Evolutionary conservation across 345 rosid species (phyloP).

Genomic region (Brassica incana): DNA sequence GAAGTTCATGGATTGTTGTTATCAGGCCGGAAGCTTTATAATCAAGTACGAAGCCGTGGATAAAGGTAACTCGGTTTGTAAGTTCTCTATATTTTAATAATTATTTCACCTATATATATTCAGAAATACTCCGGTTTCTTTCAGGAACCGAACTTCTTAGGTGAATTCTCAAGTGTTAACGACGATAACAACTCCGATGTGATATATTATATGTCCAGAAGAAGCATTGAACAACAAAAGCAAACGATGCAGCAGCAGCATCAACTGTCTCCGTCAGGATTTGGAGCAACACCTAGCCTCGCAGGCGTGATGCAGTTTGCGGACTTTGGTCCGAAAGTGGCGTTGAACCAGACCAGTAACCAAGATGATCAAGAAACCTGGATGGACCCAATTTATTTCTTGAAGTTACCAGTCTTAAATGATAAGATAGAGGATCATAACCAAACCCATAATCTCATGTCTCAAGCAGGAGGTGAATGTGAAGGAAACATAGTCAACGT

Average conservation of each 20-base stretch:
- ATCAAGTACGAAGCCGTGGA: too few species aligned
- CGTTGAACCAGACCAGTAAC: conserved; percentile 59
- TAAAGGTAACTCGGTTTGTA: too few species aligned
- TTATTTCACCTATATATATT: too few species aligned
- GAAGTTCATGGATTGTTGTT: too few species aligned
- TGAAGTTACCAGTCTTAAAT: conserved; percentile 82
- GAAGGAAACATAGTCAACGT: conserved; percentile 37
- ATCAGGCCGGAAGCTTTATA: too few species aligned
- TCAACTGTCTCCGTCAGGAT: conserved; percentile 49
- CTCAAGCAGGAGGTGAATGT: conserved; percentile 40
- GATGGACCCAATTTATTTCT: conserved; percentile 79
- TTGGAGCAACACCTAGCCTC: conserved; percentile 54
- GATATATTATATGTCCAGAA: conserved; percentile 64
- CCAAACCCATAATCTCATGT: conserved; percentile 32
- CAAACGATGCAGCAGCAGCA: conserved; percentile 41
- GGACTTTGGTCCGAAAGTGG: conserved; percentile 77
- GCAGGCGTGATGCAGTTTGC: conserved; percentile 92
- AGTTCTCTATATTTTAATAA: too few species aligned
- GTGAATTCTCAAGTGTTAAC: conserved; percentile 53
- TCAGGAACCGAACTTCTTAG: conserved; percentile 32
- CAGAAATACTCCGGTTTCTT: too few species aligned
- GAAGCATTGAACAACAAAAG: conserved; percentile 43
- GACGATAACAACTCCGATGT: conserved; percentile 42
- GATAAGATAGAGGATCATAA: conserved; percentile 46
- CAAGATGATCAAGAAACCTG: conserved; percentile 64